Base-by-base conservation (phyloP, 2,329 filamentous ascomycete species). In the Pseudocercospora musae region DNA sequence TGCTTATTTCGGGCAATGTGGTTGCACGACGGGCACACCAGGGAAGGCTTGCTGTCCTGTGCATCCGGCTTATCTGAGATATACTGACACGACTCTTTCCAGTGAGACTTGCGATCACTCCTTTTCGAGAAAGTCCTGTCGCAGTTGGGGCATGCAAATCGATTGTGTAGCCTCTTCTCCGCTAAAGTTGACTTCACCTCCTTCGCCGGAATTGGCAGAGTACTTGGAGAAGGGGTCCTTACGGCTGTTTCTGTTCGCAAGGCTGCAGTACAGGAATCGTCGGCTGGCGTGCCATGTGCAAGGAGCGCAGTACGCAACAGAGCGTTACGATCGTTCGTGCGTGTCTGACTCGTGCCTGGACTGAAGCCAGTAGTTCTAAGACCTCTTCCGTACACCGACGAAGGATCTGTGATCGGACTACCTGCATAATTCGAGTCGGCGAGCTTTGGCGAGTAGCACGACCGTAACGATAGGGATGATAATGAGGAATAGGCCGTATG, bases 131-230 rank as follows among this genome's bases (percentile, higher is more conserved):
- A 56, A 15, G 44, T 44, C 21, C 49, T 42, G 10, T 25, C 29
- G 21, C 59, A 60, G 40, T 49, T 50, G 18, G 58, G 49, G 15
- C 58, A 60, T 5, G 58, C 58, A 27, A 60, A 60, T 11, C 49
- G 44, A 31, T 60, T 60, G 27, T n/a, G 46, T 11, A 42, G 40
- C 42, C 57, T 50, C 15, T 56, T 60, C 40, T 56, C 50, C 9
- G 21, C 33, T n/a, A 56, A 20, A 23, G 58, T 29, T 18, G 58
- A 46, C n/a, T 31, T 23, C 10, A 33, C 25, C n/a, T 37, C 23
- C 27, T 27, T 40, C n/a, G 21, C 46, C 21, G 33, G 15, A 11
- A 20, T 53, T 11, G 20, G 29, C 31, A 21, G n/a, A 15, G 15
- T 27, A 15, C 31, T 27, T 21, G 58, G 37, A 11, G 31, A 25